Evolutionary conservation across 257 asterid genomes (phyloP), one percentile per base, ranked within the genome.

Genomic region (Pogostemon cablin): DNA sequence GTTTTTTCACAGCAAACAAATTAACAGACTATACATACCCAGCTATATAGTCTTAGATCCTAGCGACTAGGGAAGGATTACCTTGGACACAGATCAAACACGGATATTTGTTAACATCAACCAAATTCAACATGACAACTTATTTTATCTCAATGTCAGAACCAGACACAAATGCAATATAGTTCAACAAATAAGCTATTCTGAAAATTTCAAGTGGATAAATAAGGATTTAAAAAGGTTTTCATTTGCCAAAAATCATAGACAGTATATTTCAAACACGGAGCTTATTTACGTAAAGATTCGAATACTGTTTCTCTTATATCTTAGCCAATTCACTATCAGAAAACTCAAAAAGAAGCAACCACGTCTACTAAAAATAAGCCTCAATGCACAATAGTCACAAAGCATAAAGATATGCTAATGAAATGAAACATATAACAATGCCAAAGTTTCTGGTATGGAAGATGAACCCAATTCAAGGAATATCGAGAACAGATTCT

Each of bases 361-460:
- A 46, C 1, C 10, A 4, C 42, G 15, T n/a, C 12, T 11, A 61
- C 4, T 7, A 38, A 9, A 9, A 59, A 9, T 4, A 5, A 47
- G 44, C 58, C 55, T n/a, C 56, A 54, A 15, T 43, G 48, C 66
- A 9, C 66, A 41, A 42, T 63, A 32, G 42, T 64, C 69, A 39
- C 49, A 34, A 3, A 20, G 25, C 25, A 20, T 20, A 20, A 20
- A 20, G 25, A 20, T 20, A 20, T 20, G 25, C 25, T 20, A 20
- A 20, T 20, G 1, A 20, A 20, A 20, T 20, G 25, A 20, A 20
- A 20, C 25, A 20, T 20, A 20, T 20, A 20, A 20, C 25, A 20
- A 20, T 20, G 25, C 25, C 25, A 20, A 20, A 20, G 25, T 20
- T 20, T 20, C 25, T 20, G 0, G 0, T 20, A 20, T 20, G 25